Base-by-base conservation (phyloP, 1,139 yeast genomes). In the Nakaseomyces bracarensis region DNA sequence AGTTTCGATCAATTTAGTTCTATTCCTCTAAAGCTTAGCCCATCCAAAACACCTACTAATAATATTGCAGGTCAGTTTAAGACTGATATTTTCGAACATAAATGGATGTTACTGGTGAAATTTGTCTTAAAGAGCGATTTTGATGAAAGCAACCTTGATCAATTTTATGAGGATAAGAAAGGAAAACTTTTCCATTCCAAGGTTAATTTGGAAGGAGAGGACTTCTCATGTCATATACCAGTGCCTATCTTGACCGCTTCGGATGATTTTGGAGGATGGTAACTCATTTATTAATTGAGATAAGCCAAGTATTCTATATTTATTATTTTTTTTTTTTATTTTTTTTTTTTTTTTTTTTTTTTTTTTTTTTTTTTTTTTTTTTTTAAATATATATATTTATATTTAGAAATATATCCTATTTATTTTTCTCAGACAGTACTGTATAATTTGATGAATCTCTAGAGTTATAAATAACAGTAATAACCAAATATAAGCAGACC, bases 191-290 rank as follows among this genome's bases (percentile, higher is more conserved):
- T 47, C 16, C 58, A 57, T 39, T 60, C 64, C 1, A 55, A 50
- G 38, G 65, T 64, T 25, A 50, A 46, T 23, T 23, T 66, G 10
- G 61, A 55, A 19, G 70, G 71, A 3, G 55, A 52, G 22, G 66
- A 61, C 29, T 67, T 67, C 43, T 48, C 54, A 7, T 61, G 66
- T 29, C 57, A 60, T 39, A 44, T 67, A 3, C 69, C 70, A 4
- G 16, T 67, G 1, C 48, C 51, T 14, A 51, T 66, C 1, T 42
- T 66, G 43, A 60, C 67, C 43, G 46, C 61, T 45, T 52, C 61
- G 43, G 43, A 61, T 42, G 55, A 58, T 51, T 51, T 57, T 53
- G 64, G 61, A 48, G 62, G 68, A 44, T 49, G 69, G 70, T 48
- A 53, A 41, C n/a, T n/a, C n/a, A n/a, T n/a, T n/a, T n/a, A n/a